Conservation (phyloP, 2,329 filamentous ascomycete genomes). For the Fusarium paranaense region DNA sequence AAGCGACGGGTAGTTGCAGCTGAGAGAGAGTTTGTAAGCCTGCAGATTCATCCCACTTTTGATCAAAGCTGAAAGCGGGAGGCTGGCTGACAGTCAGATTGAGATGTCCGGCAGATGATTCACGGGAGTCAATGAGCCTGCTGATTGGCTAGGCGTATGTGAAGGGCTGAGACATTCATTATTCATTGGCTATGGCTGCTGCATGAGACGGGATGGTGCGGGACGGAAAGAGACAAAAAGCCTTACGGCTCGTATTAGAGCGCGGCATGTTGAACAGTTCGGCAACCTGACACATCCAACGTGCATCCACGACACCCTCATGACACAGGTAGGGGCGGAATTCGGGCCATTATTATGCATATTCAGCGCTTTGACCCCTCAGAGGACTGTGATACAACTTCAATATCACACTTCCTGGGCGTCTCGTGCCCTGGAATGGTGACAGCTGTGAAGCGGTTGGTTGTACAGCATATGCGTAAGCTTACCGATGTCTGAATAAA, state of each 20-base stretch:
- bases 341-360: background rate
- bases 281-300: background rate
- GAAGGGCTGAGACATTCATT: background rate
- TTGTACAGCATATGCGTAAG: background rate
- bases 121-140: background rate
- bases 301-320: background rate
- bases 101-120: background rate
- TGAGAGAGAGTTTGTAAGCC: background rate
- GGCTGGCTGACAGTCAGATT: background rate
- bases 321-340: background rate
- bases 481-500: background rate
- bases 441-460: background rate
- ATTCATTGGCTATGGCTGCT: background rate
- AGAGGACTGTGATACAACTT: background rate
- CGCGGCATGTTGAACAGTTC: background rate
- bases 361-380: background rate
- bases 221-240: background rate
- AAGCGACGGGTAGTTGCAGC: background rate
- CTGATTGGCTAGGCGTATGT: background rate
- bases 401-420: background rate
- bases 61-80: slow-evolving; percentile 6
- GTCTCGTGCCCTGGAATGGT: background rate
- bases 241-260: background rate
- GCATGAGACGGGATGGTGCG: background rate
- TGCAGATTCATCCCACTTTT: background rate